phyloP scores from a whole-genome alignment of 768 basidiomycete species.

The Termitomyces sp. region DNA sequence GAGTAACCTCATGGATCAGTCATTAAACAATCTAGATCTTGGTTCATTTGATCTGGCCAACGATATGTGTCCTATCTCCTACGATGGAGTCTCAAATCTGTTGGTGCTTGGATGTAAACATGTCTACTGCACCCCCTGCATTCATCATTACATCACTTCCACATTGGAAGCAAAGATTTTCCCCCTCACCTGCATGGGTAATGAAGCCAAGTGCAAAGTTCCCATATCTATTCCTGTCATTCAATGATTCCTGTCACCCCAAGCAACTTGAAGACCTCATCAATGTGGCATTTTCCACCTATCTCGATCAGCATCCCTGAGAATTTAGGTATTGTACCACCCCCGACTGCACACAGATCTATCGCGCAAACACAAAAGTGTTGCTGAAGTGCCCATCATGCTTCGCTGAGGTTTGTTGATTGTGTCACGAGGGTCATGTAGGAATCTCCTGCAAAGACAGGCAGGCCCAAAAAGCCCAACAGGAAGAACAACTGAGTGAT shows the following conservation, averaged over 20 bases:
- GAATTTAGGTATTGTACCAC: conserved; percentile 69
- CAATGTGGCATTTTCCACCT: conserved; percentile 50
- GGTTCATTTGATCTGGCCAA: conserved; percentile 1
- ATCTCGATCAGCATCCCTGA: conserved; percentile 51
- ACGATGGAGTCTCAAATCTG: conserved; percentile 36
- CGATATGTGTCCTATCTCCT: conserved; percentile 52
- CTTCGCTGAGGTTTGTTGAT: conserved; percentile 41
- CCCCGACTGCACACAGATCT: conserved; percentile 68
- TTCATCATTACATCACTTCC: conserved; percentile 42
- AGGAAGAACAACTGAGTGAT: conserved; percentile 38
- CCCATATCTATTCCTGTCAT: conserved; percentile 54
- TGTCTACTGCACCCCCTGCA: conserved; percentile 44
- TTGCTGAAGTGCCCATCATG: conserved; percentile 50
- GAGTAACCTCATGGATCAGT: conserved; percentile 39
- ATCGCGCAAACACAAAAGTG: conserved; percentile 31
- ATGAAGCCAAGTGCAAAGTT: conserved; percentile 48
- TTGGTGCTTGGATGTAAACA: conserved; percentile 46
- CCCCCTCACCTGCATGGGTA: conserved; percentile 63
- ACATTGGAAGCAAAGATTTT: conserved; percentile 42
- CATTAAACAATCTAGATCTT: conserved; percentile 20
- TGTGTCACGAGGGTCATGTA: conserved; percentile 48
- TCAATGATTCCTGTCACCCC: conserved; percentile 42
- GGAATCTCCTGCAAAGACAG: conserved; percentile 47
- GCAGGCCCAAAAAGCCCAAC: conserved; percentile 28
- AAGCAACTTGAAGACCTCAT: conserved; percentile 49